Percentiles rank a stretch among this genome's conserved stretches.
phyloP scores from a whole-genome alignment of 1,139 yeast species.

The Sugiyamaella paludigena region DNA sequence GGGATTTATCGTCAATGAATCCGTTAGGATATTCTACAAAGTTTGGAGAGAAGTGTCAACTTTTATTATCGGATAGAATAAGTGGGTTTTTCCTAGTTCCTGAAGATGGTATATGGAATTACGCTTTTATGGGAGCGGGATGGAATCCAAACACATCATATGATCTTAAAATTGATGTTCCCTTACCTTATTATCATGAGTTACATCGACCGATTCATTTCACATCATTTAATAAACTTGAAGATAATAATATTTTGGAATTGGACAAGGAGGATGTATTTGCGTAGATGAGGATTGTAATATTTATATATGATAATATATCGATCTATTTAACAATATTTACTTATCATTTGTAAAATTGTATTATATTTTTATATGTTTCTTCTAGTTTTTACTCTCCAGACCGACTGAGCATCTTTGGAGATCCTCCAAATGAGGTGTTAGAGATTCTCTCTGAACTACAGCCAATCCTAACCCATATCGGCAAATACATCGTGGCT shows the following conservation, averaged over 20 bases:
- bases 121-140: conserved; percentile 80
- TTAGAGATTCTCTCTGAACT: too few species aligned
- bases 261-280: conserved; percentile 74
- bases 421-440: too few species aligned
- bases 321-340: background rate
- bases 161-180: conserved; percentile 70
- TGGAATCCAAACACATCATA: conserved; percentile 66
- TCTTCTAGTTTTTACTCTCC: too few species aligned
- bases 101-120: conserved; percentile 83
- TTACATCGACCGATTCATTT: conserved; percentile 89
- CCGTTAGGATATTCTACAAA: conserved; percentile 64
- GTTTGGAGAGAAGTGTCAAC: conserved; percentile 64
- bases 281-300: conserved; percentile 37
- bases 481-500: too few species aligned
- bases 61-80: conserved; percentile 71
- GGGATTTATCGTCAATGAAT: conserved; percentile 48
- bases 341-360: too few species aligned
- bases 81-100: conserved; percentile 88
- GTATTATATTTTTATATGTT: too few species aligned
- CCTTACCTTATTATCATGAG: conserved; percentile 79
- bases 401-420: too few species aligned
- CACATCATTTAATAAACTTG: conserved; percentile 66
- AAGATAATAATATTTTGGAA: conserved; percentile 53
- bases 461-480: too few species aligned
- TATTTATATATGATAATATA: background rate